These are phyloP conservation scores for Leccinum rimulosum DNA, from an alignment of 768 basidiomycete species.

Conservation along the genomic window DNA sequence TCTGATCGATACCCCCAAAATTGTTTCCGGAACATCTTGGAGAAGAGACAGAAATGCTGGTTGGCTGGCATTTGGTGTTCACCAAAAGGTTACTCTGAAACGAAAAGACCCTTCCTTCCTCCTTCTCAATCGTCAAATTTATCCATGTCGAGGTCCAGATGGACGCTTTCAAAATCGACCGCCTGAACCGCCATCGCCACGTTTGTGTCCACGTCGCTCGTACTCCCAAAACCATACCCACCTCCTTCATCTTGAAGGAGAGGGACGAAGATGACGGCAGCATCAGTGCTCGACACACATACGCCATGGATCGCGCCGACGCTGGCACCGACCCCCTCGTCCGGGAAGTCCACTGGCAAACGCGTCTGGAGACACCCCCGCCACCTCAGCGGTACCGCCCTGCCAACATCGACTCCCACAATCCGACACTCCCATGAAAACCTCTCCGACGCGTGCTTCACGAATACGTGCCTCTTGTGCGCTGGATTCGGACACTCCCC, in stretches of 20 bases:
- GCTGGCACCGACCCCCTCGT: conserved; percentile 2
- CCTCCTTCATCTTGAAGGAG: background rate
- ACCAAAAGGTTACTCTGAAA: no score
- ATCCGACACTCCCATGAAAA: conserved; percentile 61
- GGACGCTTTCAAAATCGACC: no score
- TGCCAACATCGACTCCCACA: conserved; percentile 50
- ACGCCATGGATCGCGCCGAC: background rate
- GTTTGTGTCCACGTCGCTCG: background rate
- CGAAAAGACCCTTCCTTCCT: conserved; percentile 45
- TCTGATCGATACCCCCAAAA: no score
- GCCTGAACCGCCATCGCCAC: no score
- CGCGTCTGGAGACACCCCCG: conserved; percentile 52
- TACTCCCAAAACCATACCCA: conserved; percentile 11
- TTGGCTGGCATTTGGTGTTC: no score
- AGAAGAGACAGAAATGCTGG: no score
- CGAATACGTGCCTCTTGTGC: conserved; percentile 40
- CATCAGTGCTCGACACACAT: no score
- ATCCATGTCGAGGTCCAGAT: no score
- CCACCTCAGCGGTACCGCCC: conserved; percentile 37
- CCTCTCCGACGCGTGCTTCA: conserved; percentile 54
- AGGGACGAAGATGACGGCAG: no score
- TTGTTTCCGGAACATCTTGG: no score
- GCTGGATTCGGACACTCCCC: conserved; percentile 50
- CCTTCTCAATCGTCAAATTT: no score
- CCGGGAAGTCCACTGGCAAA: conserved; percentile 49